Percentiles rank a stretch among this genome's conserved stretches.
These are phyloP conservation scores for Sclerotinia subarctica DNA, from an alignment of 2,329 filamentous ascomycete species.

Conservation along the genomic window DNA sequence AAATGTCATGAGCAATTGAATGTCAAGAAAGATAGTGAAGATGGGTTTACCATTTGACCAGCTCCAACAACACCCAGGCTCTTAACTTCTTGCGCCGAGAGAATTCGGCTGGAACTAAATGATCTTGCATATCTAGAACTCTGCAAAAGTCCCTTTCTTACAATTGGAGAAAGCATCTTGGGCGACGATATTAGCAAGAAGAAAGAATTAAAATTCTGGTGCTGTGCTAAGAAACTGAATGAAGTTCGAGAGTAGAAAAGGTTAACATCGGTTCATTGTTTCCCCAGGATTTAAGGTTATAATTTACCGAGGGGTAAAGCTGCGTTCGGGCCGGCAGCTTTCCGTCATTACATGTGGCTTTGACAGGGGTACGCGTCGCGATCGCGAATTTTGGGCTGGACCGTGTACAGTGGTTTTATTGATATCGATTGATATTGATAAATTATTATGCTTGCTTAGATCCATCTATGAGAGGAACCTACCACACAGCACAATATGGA, in stretches of 20 bases:
- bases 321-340: constrained; percentile 10
- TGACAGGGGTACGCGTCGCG: constrained; percentile 21
- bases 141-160: constrained; percentile 31
- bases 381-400: constrained; percentile 10
- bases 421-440: neutral
- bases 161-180: constrained; percentile 35
- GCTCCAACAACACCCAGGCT: constrained; percentile 88
- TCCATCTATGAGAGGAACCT: neutral
- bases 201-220: neutral
- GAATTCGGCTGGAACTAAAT: constrained; percentile 67
- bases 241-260: neutral
- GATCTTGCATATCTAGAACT: constrained; percentile 41
- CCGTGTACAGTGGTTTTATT: constrained; percentile 29
- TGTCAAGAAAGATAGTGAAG: neutral
- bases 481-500: constrained; percentile 49
- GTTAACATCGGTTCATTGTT: constrained; percentile 4
- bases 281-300: constrained; percentile 14
- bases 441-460: constrained; percentile 7
- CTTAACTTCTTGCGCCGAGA: constrained; percentile 70
- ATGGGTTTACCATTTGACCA: constrained; percentile 77
- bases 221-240: neutral
- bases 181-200: neutral
- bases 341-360: constrained; percentile 9
- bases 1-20: constrained; percentile 7
- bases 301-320: constrained; percentile 6